Evolutionary conservation across 805 yeast species (phyloP).

Genomic region (Pichia ethanolica): DNA sequence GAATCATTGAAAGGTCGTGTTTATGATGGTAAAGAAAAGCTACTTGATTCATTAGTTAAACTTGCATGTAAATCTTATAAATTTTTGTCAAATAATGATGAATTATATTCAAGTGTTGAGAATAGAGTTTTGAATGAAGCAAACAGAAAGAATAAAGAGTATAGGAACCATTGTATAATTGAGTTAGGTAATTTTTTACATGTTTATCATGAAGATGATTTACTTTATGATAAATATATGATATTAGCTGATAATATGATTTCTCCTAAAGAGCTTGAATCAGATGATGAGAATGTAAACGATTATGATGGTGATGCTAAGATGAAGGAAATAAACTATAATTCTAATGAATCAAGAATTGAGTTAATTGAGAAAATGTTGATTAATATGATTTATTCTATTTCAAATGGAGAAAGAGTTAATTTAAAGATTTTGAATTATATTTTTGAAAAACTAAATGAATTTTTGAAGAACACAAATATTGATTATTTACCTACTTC

Average conservation of each 20-base stretch:
- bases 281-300: constrained; percentile 29
- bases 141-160: constrained; percentile 55
- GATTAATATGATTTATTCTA: neutral
- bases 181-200: constrained; percentile 42
- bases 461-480: neutral
- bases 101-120: constrained; percentile 31
- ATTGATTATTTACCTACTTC: constrained; percentile 6
- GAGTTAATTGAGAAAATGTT: neutral
- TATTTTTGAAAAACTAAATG: neutral
- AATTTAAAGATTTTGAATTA: neutral
- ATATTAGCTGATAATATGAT: constrained; percentile 21
- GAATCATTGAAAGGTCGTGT: constrained; percentile 67
- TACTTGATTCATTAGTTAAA: constrained; percentile 62
- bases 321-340: constrained; percentile 13
- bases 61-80: constrained; percentile 41
- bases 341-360: neutral
- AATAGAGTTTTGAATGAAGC: constrained; percentile 52
- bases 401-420: neutral
- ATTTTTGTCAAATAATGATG: constrained; percentile 25
- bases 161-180: constrained; percentile 50
- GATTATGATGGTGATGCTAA: constrained; percentile 26
- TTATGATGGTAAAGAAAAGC: constrained; percentile 81
- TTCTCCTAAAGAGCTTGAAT: constrained; percentile 17
- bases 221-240: constrained; percentile 32
- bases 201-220: constrained; percentile 20